A percentile compares a stretch with the other conserved stretches of the same genome.
phyloP scores from a whole-genome alignment of 2,329 filamentous ascomycete genomes.

The Daldinia eschscholtzii region DNA sequence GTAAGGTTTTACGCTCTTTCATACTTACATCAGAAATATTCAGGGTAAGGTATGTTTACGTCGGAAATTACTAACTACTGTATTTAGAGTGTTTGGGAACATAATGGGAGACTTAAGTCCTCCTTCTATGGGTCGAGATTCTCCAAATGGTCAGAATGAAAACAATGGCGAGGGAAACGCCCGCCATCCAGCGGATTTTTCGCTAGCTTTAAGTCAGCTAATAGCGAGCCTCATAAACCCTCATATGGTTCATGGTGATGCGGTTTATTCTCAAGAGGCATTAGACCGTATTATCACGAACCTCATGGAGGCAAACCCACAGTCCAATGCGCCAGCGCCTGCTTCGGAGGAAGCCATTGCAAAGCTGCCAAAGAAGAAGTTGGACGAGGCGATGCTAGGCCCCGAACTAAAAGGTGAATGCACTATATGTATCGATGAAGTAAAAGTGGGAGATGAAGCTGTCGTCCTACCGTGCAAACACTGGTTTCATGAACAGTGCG shows the following conservation, averaged over 20 bases:
- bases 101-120: constrained; percentile 58
- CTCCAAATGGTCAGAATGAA: constrained; percentile 41
- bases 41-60: not conserved
- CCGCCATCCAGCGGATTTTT: constrained; percentile 50
- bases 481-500: constrained; percentile 91
- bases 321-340: constrained; percentile 83
- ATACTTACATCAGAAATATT: not conserved
- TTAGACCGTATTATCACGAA: constrained; percentile 89
- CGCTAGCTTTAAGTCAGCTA: constrained; percentile 63
- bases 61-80: constrained; percentile 50
- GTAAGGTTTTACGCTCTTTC: constrained; percentile 55
- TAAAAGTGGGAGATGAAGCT: constrained; percentile 79
- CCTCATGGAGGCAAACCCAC: constrained; percentile 86
- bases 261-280: constrained; percentile 90
- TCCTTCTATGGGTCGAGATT: constrained; percentile 50
- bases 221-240: constrained; percentile 66
- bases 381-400: constrained; percentile 77
- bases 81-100: constrained; percentile 61
- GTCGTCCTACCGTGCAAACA: constrained; percentile 87
- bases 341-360: constrained; percentile 81
- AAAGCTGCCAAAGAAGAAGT: constrained; percentile 76
- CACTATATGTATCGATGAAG: constrained; percentile 93
- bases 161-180: constrained; percentile 44
- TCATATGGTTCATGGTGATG: constrained; percentile 75
- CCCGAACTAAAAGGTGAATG: constrained; percentile 81